Base-by-base conservation (phyloP, 1,139 yeast genomes). In the Wickerhamomyces sp. region DNA sequence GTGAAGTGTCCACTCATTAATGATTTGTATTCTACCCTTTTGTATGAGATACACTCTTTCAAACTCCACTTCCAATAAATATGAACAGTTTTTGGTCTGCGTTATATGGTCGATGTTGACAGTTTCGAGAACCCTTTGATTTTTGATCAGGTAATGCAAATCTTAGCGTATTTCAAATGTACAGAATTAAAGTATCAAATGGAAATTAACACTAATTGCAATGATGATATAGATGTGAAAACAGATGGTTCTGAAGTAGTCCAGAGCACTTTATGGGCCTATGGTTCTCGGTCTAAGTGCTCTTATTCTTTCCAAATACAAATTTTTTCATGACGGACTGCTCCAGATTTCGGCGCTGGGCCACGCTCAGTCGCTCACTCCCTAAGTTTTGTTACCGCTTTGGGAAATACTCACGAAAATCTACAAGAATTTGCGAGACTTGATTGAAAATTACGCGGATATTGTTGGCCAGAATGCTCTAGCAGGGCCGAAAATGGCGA, bases 1-100 rank as follows among this genome's bases (percentile, higher is more conserved):
- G 62, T 57, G 50, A 58, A 58, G 48, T 58, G 51, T 40, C 56
- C 58, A 36, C 60, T 58, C 62, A 58, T 58, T 34, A 35, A 38
- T 11, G 15, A 15, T 14, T 4, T 15, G 13, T 14, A 10, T 37
- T 13, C n/a, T 8, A 33, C 10, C 35, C 18, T 13, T 11, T 10
- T 2, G 18, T 10, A 33, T 13, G 14, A 33, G 13, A 10, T 10
- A 29, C 6, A 6, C 31, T 29, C 10, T 29, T 29, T 29, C 23
- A 18, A 18, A 18, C 23, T 4, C 23, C 23, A 18, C 23, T 18
- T 5, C 23, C 5, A 18, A 18, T 18, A 5, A 18, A 18, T 18
- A 18, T 18, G 23, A 18, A 18, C 23, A 18, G 4, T 18, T 18
- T 18, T 18, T 18, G 23, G 23, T 18, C 23, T 18, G 23, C 23